Evolutionary conservation across 805 yeast species (phyloP), one percentile per base, ranked within the genome.

Genomic region (Candida krabiensis): DNA sequence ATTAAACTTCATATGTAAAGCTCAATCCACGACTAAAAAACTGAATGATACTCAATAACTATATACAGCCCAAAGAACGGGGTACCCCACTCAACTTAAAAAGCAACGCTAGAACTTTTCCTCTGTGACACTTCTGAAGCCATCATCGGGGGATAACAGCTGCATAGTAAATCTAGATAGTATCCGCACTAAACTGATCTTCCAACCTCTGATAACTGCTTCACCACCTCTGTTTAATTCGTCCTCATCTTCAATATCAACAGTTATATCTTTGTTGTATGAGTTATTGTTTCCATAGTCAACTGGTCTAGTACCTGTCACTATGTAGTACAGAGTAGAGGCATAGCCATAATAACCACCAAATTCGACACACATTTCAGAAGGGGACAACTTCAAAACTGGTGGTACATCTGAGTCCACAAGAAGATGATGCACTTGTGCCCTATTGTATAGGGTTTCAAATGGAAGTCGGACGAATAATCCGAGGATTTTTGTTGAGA

Each of bases 191-290:
- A 86, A 69, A 19, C 95, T 95, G 28, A 88, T 80, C 58, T 87
- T 77, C 98, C 98, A 91, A 25, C 98, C 99, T 49, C 91, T 75
- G 71, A 86, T 90, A 18, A 83, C 59, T 1, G 70, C 75, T 28
- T 73, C 73, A 47, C 71, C 46, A 1, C 80, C 74, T 33, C 69
- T 61, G 24, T 71, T 67, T 7, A 69, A 60, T 26, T 75, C 63
- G 21, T 58, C 70, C 27, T 63, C 62, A 28, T 60, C 52, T 16
- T 56, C 58, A 23, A 53, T 41, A 31, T 60, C 64, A 22, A 58
- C 44, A 8, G 46, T 40, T 19, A 50, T 44, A 8, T 57, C 47
- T n/a, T 49, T 44, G 6, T 43, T 40, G 26, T 40, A 45, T 21
- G 50, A 41, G 26, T 48, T 52, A 16, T 42, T 47, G 21, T 32